Evolutionary conservation across 2,329 filamentous ascomycete species (phyloP).

Genomic region (Fusarium odoratissimum): DNA sequence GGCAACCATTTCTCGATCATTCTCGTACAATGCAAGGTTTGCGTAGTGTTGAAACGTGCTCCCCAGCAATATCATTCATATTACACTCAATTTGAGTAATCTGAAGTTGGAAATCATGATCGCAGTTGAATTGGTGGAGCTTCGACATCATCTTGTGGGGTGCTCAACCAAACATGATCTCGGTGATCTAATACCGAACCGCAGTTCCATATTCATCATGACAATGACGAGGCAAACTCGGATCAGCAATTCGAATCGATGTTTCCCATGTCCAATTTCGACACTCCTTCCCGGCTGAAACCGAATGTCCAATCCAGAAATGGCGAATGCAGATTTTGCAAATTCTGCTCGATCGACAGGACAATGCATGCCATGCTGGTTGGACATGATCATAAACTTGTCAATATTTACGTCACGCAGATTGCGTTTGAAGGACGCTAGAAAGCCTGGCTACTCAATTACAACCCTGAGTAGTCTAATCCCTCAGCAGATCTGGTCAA

Average conservation of each 20-base stretch:
- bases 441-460: constrained; percentile 5
- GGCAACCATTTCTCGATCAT: constrained; percentile 31
- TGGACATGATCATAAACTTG: background rate
- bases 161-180: constrained; percentile 17
- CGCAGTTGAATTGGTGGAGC: constrained; percentile 22
- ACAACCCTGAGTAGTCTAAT: background rate
- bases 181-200: constrained; percentile 38
- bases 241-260: constrained; percentile 24
- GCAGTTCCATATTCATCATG: constrained; percentile 19
- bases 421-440: background rate
- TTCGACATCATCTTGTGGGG: constrained; percentile 32
- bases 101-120: constrained; percentile 31
- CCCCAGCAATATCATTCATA: constrained; percentile 6
- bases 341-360: background rate
- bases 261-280: background rate
- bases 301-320: background rate
- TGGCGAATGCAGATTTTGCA: background rate
- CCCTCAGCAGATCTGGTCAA: background rate
- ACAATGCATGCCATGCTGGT: background rate
- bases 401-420: background rate
- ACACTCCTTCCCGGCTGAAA: background rate
- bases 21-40: constrained; percentile 7
- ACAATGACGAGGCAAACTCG: constrained; percentile 20
- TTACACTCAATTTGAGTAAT: constrained; percentile 2
- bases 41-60: constrained; percentile 17